Evolutionary conservation across 257 asterid genomes (phyloP).

Genomic region (Penstemon eatonii): DNA sequence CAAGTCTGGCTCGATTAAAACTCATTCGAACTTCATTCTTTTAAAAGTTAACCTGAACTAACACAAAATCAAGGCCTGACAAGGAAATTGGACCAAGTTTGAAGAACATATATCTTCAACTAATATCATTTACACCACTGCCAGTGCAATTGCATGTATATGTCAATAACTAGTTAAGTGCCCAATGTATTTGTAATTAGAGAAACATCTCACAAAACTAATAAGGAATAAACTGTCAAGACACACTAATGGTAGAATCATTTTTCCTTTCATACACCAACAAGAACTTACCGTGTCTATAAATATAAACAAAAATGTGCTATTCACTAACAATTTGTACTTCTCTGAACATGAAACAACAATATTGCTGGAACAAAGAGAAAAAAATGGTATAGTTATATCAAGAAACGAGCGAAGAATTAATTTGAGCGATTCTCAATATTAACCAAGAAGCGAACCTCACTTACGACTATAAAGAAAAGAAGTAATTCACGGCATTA

Average conservation of each 20-base stretch:
- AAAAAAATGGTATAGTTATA: not conserved
- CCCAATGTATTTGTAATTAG: not conserved
- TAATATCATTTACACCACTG: too few species aligned
- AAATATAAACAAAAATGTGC: constrained; percentile 2
- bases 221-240: not conserved
- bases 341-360: constrained; percentile 22
- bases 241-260: not conserved
- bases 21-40: too few species aligned
- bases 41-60: too few species aligned
- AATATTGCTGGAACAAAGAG: not conserved
- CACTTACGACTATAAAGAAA: constrained; percentile 29
- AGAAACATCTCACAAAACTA: not conserved
- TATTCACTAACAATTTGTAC: constrained; percentile 30
- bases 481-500: constrained; percentile 35
- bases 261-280: constrained; percentile 22
- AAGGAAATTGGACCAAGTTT: too few species aligned
- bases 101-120: too few species aligned
- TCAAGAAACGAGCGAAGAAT: constrained; percentile 13
- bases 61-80: too few species aligned
- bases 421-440: constrained; percentile 24
- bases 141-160: too few species aligned
- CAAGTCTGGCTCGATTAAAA: too few species aligned
- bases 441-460: constrained; percentile 32
- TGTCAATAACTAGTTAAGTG: too few species aligned
- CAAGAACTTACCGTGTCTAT: constrained; percentile 13